phyloP scores from a whole-genome alignment of 441 rosid species.

The Pelargonium fulgidum region DNA sequence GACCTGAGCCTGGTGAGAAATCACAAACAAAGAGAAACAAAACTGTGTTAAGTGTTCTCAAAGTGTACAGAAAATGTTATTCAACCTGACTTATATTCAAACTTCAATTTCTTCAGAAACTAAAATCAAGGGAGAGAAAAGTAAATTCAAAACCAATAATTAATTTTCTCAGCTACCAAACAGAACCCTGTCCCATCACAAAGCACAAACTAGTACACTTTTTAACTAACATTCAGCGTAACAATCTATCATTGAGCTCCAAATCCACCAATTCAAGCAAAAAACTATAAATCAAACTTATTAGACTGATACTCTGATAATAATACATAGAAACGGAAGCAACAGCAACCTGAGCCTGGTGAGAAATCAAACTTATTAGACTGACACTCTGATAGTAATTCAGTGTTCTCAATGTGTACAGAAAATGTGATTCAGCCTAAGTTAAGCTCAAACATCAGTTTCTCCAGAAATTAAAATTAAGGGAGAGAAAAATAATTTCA shows the following conservation, averaged over 20 bases:
- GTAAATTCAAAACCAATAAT: neutral
- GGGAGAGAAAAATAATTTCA: neutral
- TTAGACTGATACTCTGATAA: too few species aligned
- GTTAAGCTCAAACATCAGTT: neutral
- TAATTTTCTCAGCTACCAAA: slow-evolving; percentile 3
- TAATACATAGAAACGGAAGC: too few species aligned
- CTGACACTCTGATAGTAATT: too few species aligned
- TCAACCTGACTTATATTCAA: neutral
- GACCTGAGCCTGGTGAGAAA: too few species aligned
- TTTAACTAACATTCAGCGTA: neutral
- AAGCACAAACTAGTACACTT: too few species aligned
- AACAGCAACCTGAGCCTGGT: too few species aligned
- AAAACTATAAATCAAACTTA: too few species aligned
- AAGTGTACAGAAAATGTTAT: neutral
- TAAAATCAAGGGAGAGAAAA: neutral
- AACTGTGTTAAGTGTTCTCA: neutral
- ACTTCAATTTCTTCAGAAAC: slow-evolving; percentile 6
- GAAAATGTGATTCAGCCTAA: neutral
- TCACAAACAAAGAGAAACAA: too few species aligned
- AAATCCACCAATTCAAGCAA: neutral
- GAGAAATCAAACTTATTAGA: too few species aligned
- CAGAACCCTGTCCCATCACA: neutral
- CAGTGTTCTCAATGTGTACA: neutral
- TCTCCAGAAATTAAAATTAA: neutral
- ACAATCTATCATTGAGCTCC: neutral